Percentiles rank a stretch among this genome's conserved stretches.
These are phyloP conservation scores for Xylariomycetidae sp. DNA, from an alignment of 2,329 filamentous ascomycete species.

Conservation along the genomic window DNA sequence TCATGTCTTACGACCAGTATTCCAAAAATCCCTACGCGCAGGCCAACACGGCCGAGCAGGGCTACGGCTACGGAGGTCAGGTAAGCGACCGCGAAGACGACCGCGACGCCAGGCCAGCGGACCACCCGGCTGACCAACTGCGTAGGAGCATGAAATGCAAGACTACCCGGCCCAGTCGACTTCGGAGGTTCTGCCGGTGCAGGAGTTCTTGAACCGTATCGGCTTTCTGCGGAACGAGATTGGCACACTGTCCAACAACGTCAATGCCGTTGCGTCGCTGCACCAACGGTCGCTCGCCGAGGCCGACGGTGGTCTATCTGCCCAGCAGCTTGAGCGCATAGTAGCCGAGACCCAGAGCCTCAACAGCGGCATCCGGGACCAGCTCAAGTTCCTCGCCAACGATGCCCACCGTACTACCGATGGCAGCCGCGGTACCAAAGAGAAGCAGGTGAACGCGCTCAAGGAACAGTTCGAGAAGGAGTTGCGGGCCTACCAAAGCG, in stretches of 20 bases:
- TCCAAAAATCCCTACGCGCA: slow-evolving; percentile 60
- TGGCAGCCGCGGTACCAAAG: slow-evolving; percentile 58
- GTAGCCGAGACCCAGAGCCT: slow-evolving; percentile 65
- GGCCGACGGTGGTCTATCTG: slow-evolving; percentile 48
- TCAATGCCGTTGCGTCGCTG: slow-evolving; percentile 60
- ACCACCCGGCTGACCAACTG: slow-evolving; percentile 7
- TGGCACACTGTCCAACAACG: slow-evolving; percentile 56
- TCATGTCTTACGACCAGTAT: slow-evolving; percentile 59
- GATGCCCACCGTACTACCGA: slow-evolving; percentile 61
- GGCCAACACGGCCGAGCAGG: slow-evolving; percentile 40
- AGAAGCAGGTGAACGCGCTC: slow-evolving; percentile 61
- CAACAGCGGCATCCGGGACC: slow-evolving; percentile 71
- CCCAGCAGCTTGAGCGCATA: slow-evolving; percentile 57
- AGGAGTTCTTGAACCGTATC: slow-evolving; percentile 64
- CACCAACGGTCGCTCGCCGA: slow-evolving; percentile 68
- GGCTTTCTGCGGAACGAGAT: slow-evolving; percentile 63
- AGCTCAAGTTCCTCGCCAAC: slow-evolving; percentile 68
- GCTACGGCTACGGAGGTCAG: slow-evolving; percentile 37
- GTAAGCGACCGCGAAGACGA: slow-evolving; percentile 27
- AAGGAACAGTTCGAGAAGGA: slow-evolving; percentile 68
- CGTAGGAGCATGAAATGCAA: slow-evolving; percentile 46
- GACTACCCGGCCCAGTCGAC: slow-evolving; percentile 34
- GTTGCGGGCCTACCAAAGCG: slow-evolving; percentile 62
- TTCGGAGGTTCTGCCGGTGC: slow-evolving; percentile 45
- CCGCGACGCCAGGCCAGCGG: neutral